phyloP scores from a whole-genome alignment of 306 rosid species.

The Cyclanthera cordifolia region DNA sequence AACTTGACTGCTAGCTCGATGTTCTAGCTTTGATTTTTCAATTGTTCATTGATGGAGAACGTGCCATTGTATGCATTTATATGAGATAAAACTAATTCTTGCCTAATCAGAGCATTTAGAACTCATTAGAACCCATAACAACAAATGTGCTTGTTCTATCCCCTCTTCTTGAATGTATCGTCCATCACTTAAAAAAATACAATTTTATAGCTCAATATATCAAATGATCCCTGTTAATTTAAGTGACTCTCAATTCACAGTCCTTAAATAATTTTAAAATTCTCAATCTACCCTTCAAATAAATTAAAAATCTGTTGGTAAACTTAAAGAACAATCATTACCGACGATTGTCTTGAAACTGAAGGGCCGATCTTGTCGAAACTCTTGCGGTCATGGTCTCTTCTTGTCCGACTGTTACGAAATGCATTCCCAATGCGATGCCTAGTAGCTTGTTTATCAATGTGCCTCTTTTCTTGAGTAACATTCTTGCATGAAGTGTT shows the following conservation, averaged over 20 bases:
- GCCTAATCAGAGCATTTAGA: neutral
- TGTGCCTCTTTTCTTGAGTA: constrained; percentile 38
- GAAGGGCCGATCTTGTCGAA: constrained; percentile 38
- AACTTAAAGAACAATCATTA: constrained; percentile 18
- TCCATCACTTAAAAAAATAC: neutral
- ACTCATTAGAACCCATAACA: neutral
- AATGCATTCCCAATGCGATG: constrained; percentile 53
- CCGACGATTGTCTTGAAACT: constrained; percentile 33
- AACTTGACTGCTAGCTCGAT: neutral
- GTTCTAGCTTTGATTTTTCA: neutral
- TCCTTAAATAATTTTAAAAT: neutral
- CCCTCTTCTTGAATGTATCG: neutral
- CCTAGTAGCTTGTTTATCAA: constrained; percentile 33
- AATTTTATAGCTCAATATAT: neutral
- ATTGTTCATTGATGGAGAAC: neutral
- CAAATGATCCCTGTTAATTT: neutral
- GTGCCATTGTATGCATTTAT: neutral
- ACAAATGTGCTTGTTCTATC: neutral
- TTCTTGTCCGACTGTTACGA: constrained; percentile 61
- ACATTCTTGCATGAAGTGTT: constrained; percentile 23
- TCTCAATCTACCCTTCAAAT: neutral
- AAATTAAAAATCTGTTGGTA: too few species aligned
- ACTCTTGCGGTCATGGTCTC: constrained; percentile 50
- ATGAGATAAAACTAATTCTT: neutral
- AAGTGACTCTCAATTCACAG: neutral